phyloP scores from a whole-genome alignment of 2,329 filamentous ascomycete species.

The Alternaria burnsii region DNA sequence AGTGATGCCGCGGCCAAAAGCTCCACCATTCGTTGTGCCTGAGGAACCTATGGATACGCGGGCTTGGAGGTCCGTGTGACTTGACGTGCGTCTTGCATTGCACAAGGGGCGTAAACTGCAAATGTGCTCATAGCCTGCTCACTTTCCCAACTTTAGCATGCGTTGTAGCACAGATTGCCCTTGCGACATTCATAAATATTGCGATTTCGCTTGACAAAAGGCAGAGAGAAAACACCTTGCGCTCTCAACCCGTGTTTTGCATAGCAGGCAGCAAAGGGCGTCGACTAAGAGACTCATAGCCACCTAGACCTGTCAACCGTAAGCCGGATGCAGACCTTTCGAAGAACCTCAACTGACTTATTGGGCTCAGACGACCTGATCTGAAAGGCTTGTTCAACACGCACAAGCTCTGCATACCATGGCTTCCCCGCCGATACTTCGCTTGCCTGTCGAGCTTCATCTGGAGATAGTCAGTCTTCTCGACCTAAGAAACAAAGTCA shows the following conservation, averaged over 20 bases:
- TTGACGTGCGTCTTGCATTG: slow-evolving; percentile 15
- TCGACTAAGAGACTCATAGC: not conserved
- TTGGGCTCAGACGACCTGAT: not conserved
- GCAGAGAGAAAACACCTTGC: not conserved
- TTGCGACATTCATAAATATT: not conserved
- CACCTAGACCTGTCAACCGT: not conserved
- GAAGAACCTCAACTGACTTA: slow-evolving; percentile 4
- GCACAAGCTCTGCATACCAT: slow-evolving; percentile 14
- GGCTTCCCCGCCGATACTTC: slow-evolving; percentile 25
- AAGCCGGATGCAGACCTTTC: slow-evolving; percentile 5
- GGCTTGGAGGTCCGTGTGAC: slow-evolving; percentile 18
- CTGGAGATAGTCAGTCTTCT: slow-evolving; percentile 31
- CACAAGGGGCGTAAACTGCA: slow-evolving; percentile 9
- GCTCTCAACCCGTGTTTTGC: not conserved
- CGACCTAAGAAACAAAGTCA: slow-evolving; percentile 30
- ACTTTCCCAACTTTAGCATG: not conserved
- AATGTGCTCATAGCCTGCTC: slow-evolving; percentile 11
- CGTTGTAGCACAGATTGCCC: not conserved
- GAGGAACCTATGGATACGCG: slow-evolving; percentile 11
- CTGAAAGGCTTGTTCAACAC: not conserved
- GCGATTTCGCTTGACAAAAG: not conserved
- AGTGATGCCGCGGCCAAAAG: slow-evolving; percentile 13
- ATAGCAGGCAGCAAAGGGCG: not conserved
- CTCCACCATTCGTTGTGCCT: slow-evolving; percentile 9
- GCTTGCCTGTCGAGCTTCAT: slow-evolving; percentile 39